These are phyloP conservation scores for Nicotiana knightiana DNA, from an alignment of 257 asterid species.

Conservation along the genomic window DNA sequence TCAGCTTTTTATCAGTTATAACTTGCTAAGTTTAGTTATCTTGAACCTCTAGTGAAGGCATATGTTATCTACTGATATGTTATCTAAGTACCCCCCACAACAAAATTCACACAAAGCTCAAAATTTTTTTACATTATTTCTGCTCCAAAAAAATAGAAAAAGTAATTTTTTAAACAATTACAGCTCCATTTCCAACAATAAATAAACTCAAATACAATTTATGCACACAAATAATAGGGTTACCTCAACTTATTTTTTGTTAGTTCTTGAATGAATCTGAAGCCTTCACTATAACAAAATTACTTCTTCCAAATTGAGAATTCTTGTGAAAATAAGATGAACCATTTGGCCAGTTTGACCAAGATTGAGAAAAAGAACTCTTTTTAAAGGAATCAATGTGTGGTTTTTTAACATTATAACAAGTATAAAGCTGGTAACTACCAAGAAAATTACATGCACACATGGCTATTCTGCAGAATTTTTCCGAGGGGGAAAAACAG, in stretches of 20 bases:
- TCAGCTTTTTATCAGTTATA: no score
- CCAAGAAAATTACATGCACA: constrained; percentile 53
- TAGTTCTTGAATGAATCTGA: constrained; percentile 54
- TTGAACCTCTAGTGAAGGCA: no score
- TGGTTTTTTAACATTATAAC: constrained; percentile 34
- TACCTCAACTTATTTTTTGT: constrained; percentile 62
- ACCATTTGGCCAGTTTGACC: constrained; percentile 34
- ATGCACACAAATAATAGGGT: neutral
- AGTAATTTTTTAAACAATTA: no score
- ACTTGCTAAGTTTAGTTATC: no score
- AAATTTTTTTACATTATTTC: neutral
- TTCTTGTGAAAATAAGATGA: constrained; percentile 21
- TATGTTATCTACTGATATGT: no score
- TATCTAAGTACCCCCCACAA: no score
- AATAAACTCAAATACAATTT: no score
- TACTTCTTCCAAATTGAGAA: constrained; percentile 26
- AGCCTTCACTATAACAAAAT: constrained; percentile 42
- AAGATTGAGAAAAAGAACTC: constrained; percentile 19
- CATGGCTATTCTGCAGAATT: constrained; percentile 24
- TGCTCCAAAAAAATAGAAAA: neutral
- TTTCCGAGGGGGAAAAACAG: no score
- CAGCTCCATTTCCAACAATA: no score
- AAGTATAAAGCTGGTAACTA: constrained; percentile 33
- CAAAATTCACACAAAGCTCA: neutral
- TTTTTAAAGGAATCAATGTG: constrained; percentile 41